Percentiles rank a stretch among this genome's conserved stretches.
Evolutionary conservation across 768 basidiomycete genomes (phyloP).

Genomic region (Leccinum rimulosum): DNA sequence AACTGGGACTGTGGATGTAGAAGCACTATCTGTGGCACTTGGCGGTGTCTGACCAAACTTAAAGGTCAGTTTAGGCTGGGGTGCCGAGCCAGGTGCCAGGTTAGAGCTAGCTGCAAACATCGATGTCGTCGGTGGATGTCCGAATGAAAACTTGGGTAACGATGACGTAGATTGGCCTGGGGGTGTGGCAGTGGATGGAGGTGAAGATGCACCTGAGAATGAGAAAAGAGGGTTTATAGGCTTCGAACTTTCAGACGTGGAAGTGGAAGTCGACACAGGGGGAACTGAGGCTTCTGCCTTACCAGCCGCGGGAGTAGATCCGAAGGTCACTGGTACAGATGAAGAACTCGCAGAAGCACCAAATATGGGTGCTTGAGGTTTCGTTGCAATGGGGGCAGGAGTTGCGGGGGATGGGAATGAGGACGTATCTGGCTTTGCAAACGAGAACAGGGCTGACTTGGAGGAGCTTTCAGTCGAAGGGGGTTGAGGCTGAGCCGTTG

Average conservation of each 20-base stretch:
- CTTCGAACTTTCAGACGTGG: slow-evolving; percentile 10
- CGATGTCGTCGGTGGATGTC: slow-evolving; percentile 12
- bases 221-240: slow-evolving; percentile 20
- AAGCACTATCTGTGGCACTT: slow-evolving; percentile 22
- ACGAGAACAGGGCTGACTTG: slow-evolving; percentile 13
- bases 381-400: slow-evolving; percentile 6
- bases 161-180: slow-evolving; percentile 11
- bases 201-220: slow-evolving; percentile 16
- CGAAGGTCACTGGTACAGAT: slow-evolving; percentile 2
- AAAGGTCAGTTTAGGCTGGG: slow-evolving; percentile 23
- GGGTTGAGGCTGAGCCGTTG: slow-evolving; percentile 11
- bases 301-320: slow-evolving; percentile 8
- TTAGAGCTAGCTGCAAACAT: slow-evolving; percentile 3
- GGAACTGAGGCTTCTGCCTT: slow-evolving; percentile 6
- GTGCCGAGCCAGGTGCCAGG: slow-evolving; percentile 3
- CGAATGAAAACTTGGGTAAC: slow-evolving; percentile 27
- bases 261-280: background rate
- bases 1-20: slow-evolving; percentile 11
- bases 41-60: slow-evolving; percentile 24
- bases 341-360: slow-evolving; percentile 12
- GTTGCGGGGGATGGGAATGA: slow-evolving; percentile 19
- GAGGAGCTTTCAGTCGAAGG: slow-evolving; percentile 6
- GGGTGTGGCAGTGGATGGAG: slow-evolving; percentile 1
- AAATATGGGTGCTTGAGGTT: slow-evolving; percentile 16
- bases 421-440: slow-evolving; percentile 20